Percentiles rank a stretch among this genome's conserved stretches.
These are phyloP conservation scores for Sphaerulina musiva DNA, from an alignment of 2,329 filamentous ascomycete genomes.

Conservation along the genomic window DNA sequence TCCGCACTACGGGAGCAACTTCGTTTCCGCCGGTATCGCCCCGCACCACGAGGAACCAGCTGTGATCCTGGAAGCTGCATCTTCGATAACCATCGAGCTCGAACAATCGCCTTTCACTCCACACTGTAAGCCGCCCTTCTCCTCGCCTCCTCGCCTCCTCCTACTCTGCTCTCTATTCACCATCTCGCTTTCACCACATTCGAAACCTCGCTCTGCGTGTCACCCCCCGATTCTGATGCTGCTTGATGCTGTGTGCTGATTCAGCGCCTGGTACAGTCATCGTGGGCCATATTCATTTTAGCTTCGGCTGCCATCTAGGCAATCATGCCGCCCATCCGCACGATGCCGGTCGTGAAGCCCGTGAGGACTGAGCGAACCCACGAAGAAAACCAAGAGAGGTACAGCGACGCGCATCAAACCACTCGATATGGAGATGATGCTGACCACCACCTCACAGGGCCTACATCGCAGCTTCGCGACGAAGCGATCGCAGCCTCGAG, in stretches of 20 bases:
- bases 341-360: slow-evolving; percentile 37
- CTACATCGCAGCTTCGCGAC: slow-evolving; percentile 83
- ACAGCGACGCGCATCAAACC: slow-evolving; percentile 15
- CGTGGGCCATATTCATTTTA: neutral
- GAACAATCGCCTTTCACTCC: too few relatives aligned
- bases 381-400: slow-evolving; percentile 73
- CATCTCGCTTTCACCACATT: too few relatives aligned
- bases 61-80: too few relatives aligned
- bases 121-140: too few relatives aligned
- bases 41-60: slow-evolving; percentile 4
- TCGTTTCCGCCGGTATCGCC: slow-evolving; percentile 12
- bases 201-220: neutral
- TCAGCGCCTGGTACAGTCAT: neutral
- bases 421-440: slow-evolving; percentile 2
- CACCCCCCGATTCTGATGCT: neutral
- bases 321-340: slow-evolving; percentile 31
- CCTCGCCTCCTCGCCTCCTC: too few relatives aligned
- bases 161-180: too few relatives aligned
- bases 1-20: too few relatives aligned
- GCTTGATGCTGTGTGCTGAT: neutral
- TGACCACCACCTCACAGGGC: slow-evolving; percentile 49
- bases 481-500: slow-evolving; percentile 80
- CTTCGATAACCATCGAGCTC: too few relatives aligned
- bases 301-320: neutral
- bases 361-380: slow-evolving; percentile 67